These are phyloP conservation scores for Cotoneaster glaucophyllus DNA, from an alignment of 306 rosid genomes.

Conservation along the genomic window DNA sequence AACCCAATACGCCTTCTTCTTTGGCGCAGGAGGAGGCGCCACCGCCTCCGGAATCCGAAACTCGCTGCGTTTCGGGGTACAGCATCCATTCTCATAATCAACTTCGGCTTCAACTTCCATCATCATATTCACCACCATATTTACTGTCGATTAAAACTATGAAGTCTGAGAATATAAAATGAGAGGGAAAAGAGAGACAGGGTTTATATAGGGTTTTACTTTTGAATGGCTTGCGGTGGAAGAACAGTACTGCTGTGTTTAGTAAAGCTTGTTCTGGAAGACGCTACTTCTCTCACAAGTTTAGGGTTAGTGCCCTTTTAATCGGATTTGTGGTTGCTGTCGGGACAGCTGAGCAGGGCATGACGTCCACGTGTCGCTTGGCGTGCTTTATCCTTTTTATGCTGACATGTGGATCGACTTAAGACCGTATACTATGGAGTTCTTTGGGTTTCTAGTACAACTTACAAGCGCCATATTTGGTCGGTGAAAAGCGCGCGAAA, in stretches of 20 bases:
- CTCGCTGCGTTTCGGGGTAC: conserved; percentile 57
- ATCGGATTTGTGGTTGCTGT: neutral
- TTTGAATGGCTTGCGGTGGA: neutral
- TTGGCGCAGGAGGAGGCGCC: conserved; percentile 58
- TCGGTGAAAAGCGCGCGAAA: neutral
- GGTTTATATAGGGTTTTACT: neutral
- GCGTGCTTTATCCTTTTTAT: neutral
- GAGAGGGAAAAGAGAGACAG: neutral
- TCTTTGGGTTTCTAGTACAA: neutral
- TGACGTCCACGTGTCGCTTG: conserved; percentile 5
- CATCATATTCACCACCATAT: neutral
- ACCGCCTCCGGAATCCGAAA: conserved; percentile 31
- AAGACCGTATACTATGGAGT: neutral
- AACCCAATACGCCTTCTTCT: conserved; percentile 39
- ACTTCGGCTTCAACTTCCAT: neutral
- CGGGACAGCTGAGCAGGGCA: conserved; percentile 1
- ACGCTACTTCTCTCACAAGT: neutral
- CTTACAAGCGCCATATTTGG: neutral
- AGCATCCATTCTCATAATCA: conserved; percentile 16
- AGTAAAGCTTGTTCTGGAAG: conserved; percentile 19
- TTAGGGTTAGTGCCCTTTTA: neutral
- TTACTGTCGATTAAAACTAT: neutral
- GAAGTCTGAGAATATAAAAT: too few relatives aligned
- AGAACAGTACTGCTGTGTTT: neutral
- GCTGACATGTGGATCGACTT: neutral